These are phyloP conservation scores for Aspergillus tubingensis DNA, from an alignment of 2,329 filamentous ascomycete genomes.

Conservation along the genomic window DNA sequence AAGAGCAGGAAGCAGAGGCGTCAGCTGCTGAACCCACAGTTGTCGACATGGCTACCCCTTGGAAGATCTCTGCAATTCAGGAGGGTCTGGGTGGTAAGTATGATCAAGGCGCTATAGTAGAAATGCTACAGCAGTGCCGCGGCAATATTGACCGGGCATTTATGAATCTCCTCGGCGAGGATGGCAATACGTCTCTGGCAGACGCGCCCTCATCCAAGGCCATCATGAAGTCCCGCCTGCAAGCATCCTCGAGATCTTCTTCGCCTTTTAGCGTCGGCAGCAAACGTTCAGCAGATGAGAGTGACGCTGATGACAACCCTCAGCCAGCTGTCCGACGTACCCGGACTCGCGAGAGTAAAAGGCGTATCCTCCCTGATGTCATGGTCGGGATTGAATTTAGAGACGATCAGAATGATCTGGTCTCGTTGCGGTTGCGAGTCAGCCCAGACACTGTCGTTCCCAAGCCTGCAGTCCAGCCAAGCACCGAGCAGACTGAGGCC, in stretches of 20 bases:
- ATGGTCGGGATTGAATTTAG: constrained; percentile 43
- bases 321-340: constrained; percentile 31
- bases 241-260: constrained; percentile 42
- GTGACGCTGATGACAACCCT: constrained; percentile 40
- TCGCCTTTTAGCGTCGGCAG: constrained; percentile 46
- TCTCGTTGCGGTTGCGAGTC: constrained; percentile 39
- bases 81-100: constrained; percentile 54
- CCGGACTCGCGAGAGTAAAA: constrained; percentile 32
- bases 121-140: constrained; percentile 54
- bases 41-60: constrained; percentile 50
- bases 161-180: constrained; percentile 52
- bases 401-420: constrained; percentile 41
- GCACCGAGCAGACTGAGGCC: constrained; percentile 8
- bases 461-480: constrained; percentile 9
- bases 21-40: constrained; percentile 19
- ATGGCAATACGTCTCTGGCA: constrained; percentile 28
- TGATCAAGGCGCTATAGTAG: constrained; percentile 54
- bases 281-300: constrained; percentile 45
- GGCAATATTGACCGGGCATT: constrained; percentile 58
- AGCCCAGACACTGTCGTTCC: constrained; percentile 27
- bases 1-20: constrained; percentile 14
- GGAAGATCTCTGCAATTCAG: constrained; percentile 58
- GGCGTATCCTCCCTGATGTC: constrained; percentile 39
- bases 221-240: constrained; percentile 35
- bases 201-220: constrained; percentile 26